phyloP scores from a whole-genome alignment of 164 flowering plant species.

The Annona squamosa region DNA sequence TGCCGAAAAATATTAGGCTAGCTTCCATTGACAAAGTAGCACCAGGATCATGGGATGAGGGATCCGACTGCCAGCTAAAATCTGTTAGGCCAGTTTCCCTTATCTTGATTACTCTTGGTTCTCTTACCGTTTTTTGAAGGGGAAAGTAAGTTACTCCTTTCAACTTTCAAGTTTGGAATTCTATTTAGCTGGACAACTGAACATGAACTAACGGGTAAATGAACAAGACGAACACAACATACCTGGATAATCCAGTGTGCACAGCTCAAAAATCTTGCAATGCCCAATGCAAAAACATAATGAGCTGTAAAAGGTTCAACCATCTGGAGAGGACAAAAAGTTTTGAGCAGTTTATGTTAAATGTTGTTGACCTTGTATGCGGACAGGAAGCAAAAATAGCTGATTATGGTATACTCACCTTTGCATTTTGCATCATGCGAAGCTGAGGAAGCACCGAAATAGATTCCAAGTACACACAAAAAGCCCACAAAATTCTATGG shows the following conservation, averaged over 20 bases:
- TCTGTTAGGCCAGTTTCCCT: too few relatives aligned
- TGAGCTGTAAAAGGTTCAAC: conserved; percentile 87
- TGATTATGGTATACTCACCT: conserved; percentile 33
- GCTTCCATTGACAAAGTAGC: too few relatives aligned
- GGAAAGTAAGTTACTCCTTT: too few relatives aligned
- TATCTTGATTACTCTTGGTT: too few relatives aligned
- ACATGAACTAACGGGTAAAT: too few relatives aligned
- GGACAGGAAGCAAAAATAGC: not conserved
- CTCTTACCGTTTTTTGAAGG: too few relatives aligned
- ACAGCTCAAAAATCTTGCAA: conserved; percentile 68
- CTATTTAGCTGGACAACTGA: too few relatives aligned
- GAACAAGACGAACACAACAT: not conserved
- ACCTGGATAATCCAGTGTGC: conserved; percentile 52
- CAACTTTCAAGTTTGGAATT: too few relatives aligned
- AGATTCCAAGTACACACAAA: conserved; percentile 65
- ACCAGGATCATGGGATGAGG: too few relatives aligned
- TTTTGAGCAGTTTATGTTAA: not conserved
- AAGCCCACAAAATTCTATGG: conserved; percentile 55
- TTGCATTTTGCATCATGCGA: conserved; percentile 77
- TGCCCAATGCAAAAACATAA: conserved; percentile 88
- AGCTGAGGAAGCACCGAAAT: conserved; percentile 87
- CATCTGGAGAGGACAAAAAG: conserved; percentile 41
- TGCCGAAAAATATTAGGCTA: too few relatives aligned
- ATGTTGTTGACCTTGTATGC: not conserved
- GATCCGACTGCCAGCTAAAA: too few relatives aligned